These are phyloP conservation scores for Citrullus amarus DNA, from an alignment of 306 rosid species.

Conservation along the genomic window DNA sequence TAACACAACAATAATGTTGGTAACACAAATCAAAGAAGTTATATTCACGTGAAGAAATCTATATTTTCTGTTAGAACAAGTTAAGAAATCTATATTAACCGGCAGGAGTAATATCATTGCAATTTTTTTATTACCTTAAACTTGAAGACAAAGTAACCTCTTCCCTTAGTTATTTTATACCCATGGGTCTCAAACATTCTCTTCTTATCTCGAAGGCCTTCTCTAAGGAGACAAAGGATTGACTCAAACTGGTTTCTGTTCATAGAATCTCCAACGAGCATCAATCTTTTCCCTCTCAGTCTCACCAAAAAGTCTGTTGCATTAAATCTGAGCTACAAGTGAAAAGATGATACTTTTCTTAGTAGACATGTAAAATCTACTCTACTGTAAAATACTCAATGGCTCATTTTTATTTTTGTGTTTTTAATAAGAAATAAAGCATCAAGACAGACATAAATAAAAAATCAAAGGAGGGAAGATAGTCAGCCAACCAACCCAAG, in stretches of 20 bases:
- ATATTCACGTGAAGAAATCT: neutral
- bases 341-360: slow-evolving; percentile 8
- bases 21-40: neutral
- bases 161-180: slow-evolving; percentile 78
- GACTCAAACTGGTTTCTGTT: slow-evolving; percentile 95
- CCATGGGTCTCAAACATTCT: slow-evolving; percentile 77
- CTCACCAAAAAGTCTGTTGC: slow-evolving; percentile 78
- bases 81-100: neutral
- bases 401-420: neutral
- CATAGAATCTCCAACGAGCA: slow-evolving; percentile 95
- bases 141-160: slow-evolving; percentile 73
- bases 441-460: neutral
- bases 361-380: neutral
- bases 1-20: neutral
- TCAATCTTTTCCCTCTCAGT: slow-evolving; percentile 61
- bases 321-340: slow-evolving; percentile 54
- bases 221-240: slow-evolving; percentile 65
- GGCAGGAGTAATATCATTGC: neutral
- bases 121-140: slow-evolving; percentile 40
- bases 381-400: neutral
- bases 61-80: neutral
- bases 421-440: neutral
- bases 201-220: slow-evolving; percentile 70
- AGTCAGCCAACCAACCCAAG: neutral
- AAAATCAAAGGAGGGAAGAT: neutral